A percentile compares a stretch with the other conserved stretches of the same genome.
These are phyloP conservation scores for Tetrahymena elliotti DNA, from an alignment of 73 alveolate genomes.

Conservation along the genomic window DNA sequence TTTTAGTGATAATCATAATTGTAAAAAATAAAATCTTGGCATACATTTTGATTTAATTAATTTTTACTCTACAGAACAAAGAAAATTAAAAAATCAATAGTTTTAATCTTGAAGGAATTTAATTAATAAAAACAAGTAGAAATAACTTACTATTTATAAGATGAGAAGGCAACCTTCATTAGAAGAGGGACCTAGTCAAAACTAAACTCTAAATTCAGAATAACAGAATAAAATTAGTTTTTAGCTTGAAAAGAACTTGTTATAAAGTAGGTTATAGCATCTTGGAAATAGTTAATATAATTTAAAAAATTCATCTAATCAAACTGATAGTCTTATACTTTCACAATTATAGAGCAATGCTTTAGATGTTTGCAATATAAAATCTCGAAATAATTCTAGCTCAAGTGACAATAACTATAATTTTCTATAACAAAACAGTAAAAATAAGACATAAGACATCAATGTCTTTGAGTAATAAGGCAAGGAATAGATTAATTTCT, in stretches of 20 bases:
- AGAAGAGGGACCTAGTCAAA: neutral
- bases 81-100: too few species aligned
- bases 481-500: neutral
- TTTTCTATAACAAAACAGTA: neutral
- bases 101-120: too few species aligned
- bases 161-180: neutral
- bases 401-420: neutral
- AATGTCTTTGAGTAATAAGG: neutral
- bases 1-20: too few species aligned
- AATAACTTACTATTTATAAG: neutral
- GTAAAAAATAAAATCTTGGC: neutral
- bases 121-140: neutral
- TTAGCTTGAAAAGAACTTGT: neutral
- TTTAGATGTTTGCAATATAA: neutral
- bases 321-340: neutral
- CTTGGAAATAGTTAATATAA: neutral
- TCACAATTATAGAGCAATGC: neutral
- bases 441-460: neutral
- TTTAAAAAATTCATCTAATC: neutral
- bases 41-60: too few species aligned
- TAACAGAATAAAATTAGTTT: too few species aligned
- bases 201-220: neutral
- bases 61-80: too few species aligned
- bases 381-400: neutral
- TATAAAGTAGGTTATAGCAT: neutral